These are phyloP conservation scores for Myxozyma geophila DNA, from an alignment of 805 yeast genomes.

Conservation along the genomic window DNA sequence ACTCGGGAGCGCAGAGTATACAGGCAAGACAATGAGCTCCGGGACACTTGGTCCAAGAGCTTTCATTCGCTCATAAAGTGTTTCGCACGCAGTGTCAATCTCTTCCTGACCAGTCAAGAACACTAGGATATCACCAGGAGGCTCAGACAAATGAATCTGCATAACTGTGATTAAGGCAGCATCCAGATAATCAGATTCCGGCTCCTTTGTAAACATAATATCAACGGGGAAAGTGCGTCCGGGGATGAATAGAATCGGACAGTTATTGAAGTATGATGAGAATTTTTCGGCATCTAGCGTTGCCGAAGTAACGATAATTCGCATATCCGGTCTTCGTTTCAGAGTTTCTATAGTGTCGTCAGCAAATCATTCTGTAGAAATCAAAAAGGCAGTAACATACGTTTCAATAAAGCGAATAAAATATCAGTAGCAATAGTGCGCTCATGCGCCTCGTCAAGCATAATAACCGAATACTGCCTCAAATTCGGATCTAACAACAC, in stretches of 20 bases:
- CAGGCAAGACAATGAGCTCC: slow-evolving; percentile 77
- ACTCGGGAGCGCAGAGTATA: slow-evolving; percentile 87
- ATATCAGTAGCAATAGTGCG: slow-evolving; percentile 91
- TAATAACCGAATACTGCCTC: slow-evolving; percentile 70
- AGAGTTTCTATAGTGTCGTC: slow-evolving; percentile 49
- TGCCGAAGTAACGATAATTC: slow-evolving; percentile 86
- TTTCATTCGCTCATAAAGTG: slow-evolving; percentile 66
- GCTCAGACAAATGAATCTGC: slow-evolving; percentile 77
- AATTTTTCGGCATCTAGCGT: slow-evolving; percentile 91
- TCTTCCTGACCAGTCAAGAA: slow-evolving; percentile 97
- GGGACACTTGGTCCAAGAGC: slow-evolving; percentile 62
- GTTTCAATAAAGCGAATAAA: slow-evolving; percentile 77
- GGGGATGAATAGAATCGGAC: slow-evolving; percentile 88
- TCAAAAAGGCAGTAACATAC: slow-evolving; percentile 10
- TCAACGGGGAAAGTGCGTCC: slow-evolving; percentile 95
- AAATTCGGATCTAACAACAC: slow-evolving; percentile 76
- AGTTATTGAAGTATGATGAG: slow-evolving; percentile 75
- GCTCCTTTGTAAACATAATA: slow-evolving; percentile 77
- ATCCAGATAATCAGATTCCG: slow-evolving; percentile 88
- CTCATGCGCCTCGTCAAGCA: slow-evolving; percentile 98
- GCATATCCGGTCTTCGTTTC: slow-evolving; percentile 67
- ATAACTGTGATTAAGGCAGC: slow-evolving; percentile 87
- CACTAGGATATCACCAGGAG: slow-evolving; percentile 82
- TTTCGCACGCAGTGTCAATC: slow-evolving; percentile 82
- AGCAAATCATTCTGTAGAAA: not conserved